A percentile compares a stretch with the other conserved stretches of the same genome.
Evolutionary conservation across 495 filamentous ascomycete species (phyloP).

Genomic region (Amniculicola lignicola): DNA sequence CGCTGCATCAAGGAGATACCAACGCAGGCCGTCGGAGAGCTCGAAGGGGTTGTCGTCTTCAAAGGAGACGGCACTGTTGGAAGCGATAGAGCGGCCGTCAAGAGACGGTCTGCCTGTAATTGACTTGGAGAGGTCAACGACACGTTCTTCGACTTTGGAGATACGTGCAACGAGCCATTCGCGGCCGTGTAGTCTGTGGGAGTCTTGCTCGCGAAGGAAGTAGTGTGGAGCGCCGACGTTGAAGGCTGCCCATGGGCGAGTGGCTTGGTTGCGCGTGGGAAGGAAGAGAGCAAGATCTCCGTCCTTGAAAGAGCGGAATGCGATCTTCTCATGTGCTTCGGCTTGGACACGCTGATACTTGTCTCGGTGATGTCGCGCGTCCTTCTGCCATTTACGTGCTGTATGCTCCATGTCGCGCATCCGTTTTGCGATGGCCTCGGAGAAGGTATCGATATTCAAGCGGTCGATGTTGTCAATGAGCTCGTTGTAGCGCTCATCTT

Average conservation of each 20-base stretch:
- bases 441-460: conserved; percentile 79
- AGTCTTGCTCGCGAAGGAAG: conserved; percentile 90
- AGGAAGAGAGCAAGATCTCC: conserved; percentile 94
- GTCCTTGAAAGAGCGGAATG: conserved; percentile 94
- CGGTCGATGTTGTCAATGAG: conserved; percentile 66
- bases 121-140: conserved; percentile 85
- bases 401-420: conserved; percentile 86
- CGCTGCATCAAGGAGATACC: conserved; percentile 89
- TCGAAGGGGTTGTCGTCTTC: conserved; percentile 98
- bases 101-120: conserved; percentile 51
- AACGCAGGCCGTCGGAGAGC: conserved; percentile 88
- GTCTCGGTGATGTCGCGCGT: conserved; percentile 81
- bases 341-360: conserved; percentile 78
- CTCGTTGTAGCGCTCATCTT: conserved; percentile 65
- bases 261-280: conserved; percentile 88
- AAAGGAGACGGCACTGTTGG: conserved; percentile 46
- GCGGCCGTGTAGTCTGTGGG: conserved; percentile 72
- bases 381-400: conserved; percentile 85
- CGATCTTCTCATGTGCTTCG: conserved; percentile 93
- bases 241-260: conserved; percentile 96
- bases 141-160: conserved; percentile 82
- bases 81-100: conserved; percentile 48
- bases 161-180: conserved; percentile 97
- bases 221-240: conserved; percentile 96
- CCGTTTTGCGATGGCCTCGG: conserved; percentile 77